phyloP scores from a whole-genome alignment of 2,329 filamentous ascomycete species.

The Lachnellula arida region DNA sequence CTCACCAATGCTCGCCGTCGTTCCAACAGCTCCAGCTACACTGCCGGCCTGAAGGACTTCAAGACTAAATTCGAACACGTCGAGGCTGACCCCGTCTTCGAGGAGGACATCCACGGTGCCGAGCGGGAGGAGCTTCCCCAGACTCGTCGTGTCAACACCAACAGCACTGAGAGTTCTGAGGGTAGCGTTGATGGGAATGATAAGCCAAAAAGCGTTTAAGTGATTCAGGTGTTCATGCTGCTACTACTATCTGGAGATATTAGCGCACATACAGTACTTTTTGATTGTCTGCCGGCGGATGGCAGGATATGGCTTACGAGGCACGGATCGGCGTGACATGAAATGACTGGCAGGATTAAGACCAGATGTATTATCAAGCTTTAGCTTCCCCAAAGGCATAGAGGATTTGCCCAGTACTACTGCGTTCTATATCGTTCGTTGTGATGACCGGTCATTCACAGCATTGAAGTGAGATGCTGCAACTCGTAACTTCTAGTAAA shows the following conservation, averaged over 20 bases:
- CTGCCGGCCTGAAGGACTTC: constrained; percentile 67
- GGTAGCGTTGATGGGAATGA: constrained; percentile 35
- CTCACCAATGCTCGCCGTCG: constrained; percentile 83
- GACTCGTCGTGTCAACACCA: constrained; percentile 29
- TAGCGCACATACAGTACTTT: constrained; percentile 18
- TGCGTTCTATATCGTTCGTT: not conserved
- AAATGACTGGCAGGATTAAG: constrained; percentile 21
- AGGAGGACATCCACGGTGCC: constrained; percentile 76
- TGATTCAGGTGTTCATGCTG: constrained; percentile 13
- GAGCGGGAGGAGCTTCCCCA: constrained; percentile 21
- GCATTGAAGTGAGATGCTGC: not conserved
- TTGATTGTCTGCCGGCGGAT: constrained; percentile 21
- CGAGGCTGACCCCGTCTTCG: constrained; percentile 86
- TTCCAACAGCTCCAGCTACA: constrained; percentile 81
- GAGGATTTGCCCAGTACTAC: constrained; percentile 29
- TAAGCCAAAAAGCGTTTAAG: constrained; percentile 36
- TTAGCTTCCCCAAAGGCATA: constrained; percentile 31
- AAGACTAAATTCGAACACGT: constrained; percentile 96
- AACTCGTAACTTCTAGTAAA: not conserved
- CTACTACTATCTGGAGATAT: constrained; percentile 13
- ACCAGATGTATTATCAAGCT: constrained; percentile 26
- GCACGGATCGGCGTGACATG: constrained; percentile 13
- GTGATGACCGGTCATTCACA: not conserved
- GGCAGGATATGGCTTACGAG: constrained; percentile 20
- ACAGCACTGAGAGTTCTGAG: constrained; percentile 35